Percentiles rank a stretch among this genome's conserved stretches.
These are phyloP conservation scores for Yamadazyma insecticola DNA, from an alignment of 805 yeast genomes.

Conservation along the genomic window DNA sequence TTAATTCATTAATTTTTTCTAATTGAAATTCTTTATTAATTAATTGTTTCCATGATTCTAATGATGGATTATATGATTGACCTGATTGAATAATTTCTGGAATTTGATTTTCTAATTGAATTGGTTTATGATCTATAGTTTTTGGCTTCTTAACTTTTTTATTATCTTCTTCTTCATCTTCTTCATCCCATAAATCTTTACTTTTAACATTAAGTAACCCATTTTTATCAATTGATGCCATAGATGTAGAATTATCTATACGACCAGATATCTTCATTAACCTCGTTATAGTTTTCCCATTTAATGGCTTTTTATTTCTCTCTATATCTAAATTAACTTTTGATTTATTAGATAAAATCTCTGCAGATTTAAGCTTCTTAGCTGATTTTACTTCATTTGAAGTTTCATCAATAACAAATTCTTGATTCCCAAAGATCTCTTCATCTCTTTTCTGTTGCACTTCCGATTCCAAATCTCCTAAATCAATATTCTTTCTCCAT, in stretches of 20 bases:
- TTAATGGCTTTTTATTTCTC: slow-evolving; percentile 42
- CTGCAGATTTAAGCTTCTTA: slow-evolving; percentile 52
- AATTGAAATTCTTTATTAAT: slow-evolving; percentile 60
- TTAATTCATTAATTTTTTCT: slow-evolving; percentile 65
- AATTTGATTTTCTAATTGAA: slow-evolving; percentile 43
- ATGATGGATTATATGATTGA: slow-evolving; percentile 87
- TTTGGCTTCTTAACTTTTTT: slow-evolving; percentile 40
- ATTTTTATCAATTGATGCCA: slow-evolving; percentile 55
- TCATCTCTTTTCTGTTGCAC: slow-evolving; percentile 65
- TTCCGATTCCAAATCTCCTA: slow-evolving; percentile 70
- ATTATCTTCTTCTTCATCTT: slow-evolving; percentile 26
- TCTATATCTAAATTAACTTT: slow-evolving; percentile 57
- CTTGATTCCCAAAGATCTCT: slow-evolving; percentile 56
- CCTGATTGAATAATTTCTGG: slow-evolving; percentile 72
- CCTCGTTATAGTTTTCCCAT: slow-evolving; percentile 56
- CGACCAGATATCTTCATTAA: slow-evolving; percentile 77
- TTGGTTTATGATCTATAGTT: slow-evolving; percentile 34
- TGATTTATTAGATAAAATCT: slow-evolving; percentile 68
- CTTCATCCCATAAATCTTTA: slow-evolving; percentile 71
- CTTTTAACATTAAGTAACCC: slow-evolving; percentile 45
- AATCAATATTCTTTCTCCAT: slow-evolving; percentile 90
- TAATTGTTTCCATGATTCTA: slow-evolving; percentile 74
- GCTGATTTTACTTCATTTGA: slow-evolving; percentile 39
- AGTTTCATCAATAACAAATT: slow-evolving; percentile 45
- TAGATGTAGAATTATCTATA: slow-evolving; percentile 48